phyloP scores from a whole-genome alignment of 352 stramenopile genomes.

The Pythium periplocum region DNA sequence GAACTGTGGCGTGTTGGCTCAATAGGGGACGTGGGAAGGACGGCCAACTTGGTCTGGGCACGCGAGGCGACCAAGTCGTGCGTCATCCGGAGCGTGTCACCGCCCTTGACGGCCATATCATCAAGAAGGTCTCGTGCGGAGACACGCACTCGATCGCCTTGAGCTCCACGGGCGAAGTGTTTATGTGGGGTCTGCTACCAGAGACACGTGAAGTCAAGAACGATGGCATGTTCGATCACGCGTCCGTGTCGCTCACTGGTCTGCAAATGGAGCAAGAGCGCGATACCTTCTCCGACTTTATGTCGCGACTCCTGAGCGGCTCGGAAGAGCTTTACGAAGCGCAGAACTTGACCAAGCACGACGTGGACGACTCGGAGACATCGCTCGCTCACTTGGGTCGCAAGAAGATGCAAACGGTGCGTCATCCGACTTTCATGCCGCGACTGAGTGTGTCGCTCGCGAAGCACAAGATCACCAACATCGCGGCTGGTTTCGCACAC shows the following conservation, averaged over 20 bases:
- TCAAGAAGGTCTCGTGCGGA: constrained; percentile 67
- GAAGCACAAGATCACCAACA: constrained; percentile 37
- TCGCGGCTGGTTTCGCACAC: constrained; percentile 70
- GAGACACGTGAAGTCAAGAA: constrained; percentile 41
- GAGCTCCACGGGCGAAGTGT: constrained; percentile 49
- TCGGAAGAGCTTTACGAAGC: constrained; percentile 66
- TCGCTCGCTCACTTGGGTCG: constrained; percentile 19
- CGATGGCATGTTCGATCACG: constrained; percentile 43
- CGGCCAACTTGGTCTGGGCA: constrained; percentile 54
- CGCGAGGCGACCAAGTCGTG: constrained; percentile 26
- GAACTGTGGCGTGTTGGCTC: too few relatives aligned
- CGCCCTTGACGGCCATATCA: constrained; percentile 49
- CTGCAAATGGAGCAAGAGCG: constrained; percentile 21
- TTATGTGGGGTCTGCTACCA: constrained; percentile 72
- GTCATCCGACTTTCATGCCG: constrained; percentile 44
- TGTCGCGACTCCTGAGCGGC: constrained; percentile 53
- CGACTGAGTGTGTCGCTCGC: constrained; percentile 32
- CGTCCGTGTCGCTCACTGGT: constrained; percentile 50
- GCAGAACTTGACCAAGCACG: constrained; percentile 23
- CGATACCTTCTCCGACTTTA: constrained; percentile 28
- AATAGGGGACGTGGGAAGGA: constrained; percentile 58
- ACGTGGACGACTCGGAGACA: constrained; percentile 16
- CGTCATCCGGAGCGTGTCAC: constrained; percentile 37
- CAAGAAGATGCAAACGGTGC: constrained; percentile 56
- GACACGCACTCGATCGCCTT: constrained; percentile 73